Base-by-base conservation (phyloP, 78 protist genomes). In the Chrysochromulina parva region DNA sequence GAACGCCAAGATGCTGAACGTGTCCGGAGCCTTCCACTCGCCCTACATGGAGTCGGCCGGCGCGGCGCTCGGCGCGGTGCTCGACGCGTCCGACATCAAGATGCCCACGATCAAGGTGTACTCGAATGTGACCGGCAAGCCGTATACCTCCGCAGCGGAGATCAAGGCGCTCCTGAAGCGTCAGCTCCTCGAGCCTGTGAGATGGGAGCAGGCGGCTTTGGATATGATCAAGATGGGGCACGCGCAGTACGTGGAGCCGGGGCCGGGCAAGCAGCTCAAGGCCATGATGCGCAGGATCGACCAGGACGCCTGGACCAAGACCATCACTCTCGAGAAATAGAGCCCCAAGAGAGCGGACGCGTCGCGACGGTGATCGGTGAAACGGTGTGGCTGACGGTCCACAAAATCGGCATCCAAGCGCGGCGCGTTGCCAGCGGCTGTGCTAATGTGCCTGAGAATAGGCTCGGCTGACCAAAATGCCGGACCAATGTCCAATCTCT, bases 221-320 rank as follows among this genome's bases (percentile, higher is more conserved):
- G 57, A 74, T 57, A 53, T 74, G 26, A 3, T 74, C 82, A 48
- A 53, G n/a, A 2, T 74, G 11, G 82, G 82, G 55, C 20, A n/a
- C 82, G 48, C 19, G 55, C 26, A 4, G 55, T 74, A 74, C 55
- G 82, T 74, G 1, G 82, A 74, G 82, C 82, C 82, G 20, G 82
- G 82, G 14, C 82, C 82, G 13, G 82, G 82, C 82, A 74, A 74
- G 82, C 82, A 74, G 82, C 82, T 74, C 82, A 74, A 74, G 82
- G 82, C 82, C 28, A 74, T 74, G 82, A 74, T 74, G 82, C 82
- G 82, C 57, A 53, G 82, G 26, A 74, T 74, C 57, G 82, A 74
- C 82, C 54, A 74, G 22, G 55, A 74, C 82, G 82, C 82, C 28
- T 74, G 82, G 82, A 17, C 13, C 28, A 74, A 74, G 82, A 74